phyloP scores from a whole-genome alignment of 2,329 filamentous ascomycete species.

The Sporothrix pseudoabietina region DNA sequence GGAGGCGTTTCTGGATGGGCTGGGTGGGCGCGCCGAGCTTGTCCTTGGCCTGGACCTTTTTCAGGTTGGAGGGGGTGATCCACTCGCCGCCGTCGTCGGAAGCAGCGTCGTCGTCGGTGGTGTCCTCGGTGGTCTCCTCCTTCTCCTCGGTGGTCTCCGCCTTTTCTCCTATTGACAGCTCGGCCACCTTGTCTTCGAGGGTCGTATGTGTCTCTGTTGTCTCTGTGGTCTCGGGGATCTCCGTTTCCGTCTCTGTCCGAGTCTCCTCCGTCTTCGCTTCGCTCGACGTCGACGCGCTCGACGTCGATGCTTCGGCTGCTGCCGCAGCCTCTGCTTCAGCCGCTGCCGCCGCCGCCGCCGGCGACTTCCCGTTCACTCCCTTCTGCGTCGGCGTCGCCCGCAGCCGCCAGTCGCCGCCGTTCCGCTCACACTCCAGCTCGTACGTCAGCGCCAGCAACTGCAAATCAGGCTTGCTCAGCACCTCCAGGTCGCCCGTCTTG shows the following conservation, averaged over 20 bases:
- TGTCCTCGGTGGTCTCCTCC: slow-evolving; percentile 32
- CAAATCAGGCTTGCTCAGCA: slow-evolving; percentile 86
- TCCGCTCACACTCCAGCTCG: slow-evolving; percentile 89
- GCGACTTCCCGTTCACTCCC: slow-evolving; percentile 69
- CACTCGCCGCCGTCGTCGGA: slow-evolving; percentile 62
- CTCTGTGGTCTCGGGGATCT: slow-evolving; percentile 18
- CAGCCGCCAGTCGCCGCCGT: slow-evolving; percentile 85
- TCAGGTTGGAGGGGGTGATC: slow-evolving; percentile 93
- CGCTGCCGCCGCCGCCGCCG: slow-evolving; percentile 39
- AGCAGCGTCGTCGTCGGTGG: slow-evolving; percentile 37
- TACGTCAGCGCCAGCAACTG: slow-evolving; percentile 88
- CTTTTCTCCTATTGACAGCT: slow-evolving; percentile 14
- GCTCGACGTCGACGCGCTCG: background rate
- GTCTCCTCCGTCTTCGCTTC: background rate
- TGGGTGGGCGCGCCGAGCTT: slow-evolving; percentile 51
- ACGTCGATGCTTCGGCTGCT: background rate
- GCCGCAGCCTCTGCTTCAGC: slow-evolving; percentile 10
- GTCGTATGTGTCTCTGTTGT: slow-evolving; percentile 17
- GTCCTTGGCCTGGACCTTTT: slow-evolving; percentile 76
- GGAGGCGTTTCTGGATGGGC: slow-evolving; percentile 65
- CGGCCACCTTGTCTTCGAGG: slow-evolving; percentile 20
- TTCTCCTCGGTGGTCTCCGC: background rate
- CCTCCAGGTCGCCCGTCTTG: slow-evolving; percentile 84
- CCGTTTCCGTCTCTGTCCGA: slow-evolving; percentile 16
- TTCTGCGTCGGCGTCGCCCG: slow-evolving; percentile 79